phyloP scores from a whole-genome alignment of 176 grass and related monocot species.

The Areca catechu region DNA sequence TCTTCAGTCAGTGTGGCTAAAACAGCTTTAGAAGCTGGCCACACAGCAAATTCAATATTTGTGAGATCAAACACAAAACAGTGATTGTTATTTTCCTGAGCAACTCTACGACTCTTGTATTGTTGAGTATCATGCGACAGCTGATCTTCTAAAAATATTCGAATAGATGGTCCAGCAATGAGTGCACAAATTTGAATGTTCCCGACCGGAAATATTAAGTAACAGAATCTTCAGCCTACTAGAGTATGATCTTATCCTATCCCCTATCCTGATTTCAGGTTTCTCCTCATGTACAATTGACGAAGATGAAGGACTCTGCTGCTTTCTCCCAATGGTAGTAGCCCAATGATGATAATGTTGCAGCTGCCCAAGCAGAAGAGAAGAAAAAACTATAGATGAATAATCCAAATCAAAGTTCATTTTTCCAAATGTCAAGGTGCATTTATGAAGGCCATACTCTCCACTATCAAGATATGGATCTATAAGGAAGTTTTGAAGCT shows the following conservation, averaged over 20 bases:
- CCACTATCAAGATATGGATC: conserved; percentile 37
- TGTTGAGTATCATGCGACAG: conserved; percentile 19
- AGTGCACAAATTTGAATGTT: conserved; percentile 38
- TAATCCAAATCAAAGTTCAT: conserved; percentile 54
- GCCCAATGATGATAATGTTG: conserved; percentile 30
- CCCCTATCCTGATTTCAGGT: conserved; percentile 21
- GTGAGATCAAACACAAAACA: conserved; percentile 38
- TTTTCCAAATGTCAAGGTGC: conserved; percentile 48
- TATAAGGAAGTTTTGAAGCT: conserved; percentile 45
- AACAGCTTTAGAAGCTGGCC: conserved; percentile 32
- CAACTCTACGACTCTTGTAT: conserved; percentile 9
- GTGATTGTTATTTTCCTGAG: conserved; percentile 25
- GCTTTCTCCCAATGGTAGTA: conserved; percentile 25
- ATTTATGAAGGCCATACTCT: conserved; percentile 37
- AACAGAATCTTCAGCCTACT: conserved; percentile 28
- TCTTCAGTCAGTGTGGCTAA: conserved; percentile 22
- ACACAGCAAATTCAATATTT: conserved; percentile 45
- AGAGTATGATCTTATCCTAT: conserved; percentile 29
- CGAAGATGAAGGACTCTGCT: conserved; percentile 7
- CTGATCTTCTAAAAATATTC: conserved; percentile 36
- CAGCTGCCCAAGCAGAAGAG: conserved; percentile 29
- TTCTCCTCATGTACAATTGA: conserved; percentile 11
- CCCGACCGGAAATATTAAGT: conserved; percentile 32
- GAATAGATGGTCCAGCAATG: conserved; percentile 41
- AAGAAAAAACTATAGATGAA: conserved; percentile 37